Conservation (phyloP, 1,139 yeast species). For the Diutina ranongensis region DNA sequence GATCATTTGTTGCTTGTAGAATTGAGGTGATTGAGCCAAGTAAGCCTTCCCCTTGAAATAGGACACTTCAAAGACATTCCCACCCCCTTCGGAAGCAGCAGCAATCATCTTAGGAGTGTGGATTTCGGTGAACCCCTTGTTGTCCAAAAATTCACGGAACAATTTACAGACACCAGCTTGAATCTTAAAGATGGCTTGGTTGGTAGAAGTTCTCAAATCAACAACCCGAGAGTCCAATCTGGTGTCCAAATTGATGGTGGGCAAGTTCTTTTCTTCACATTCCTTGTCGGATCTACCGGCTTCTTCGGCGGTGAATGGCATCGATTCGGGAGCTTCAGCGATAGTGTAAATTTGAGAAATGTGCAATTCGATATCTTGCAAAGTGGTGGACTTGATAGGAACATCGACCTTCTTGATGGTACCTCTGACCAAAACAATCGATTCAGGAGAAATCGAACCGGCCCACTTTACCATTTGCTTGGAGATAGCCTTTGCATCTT, state of each 20-base stretch:
- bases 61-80: conserved; percentile 85
- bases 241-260: conserved; percentile 91
- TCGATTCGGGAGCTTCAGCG: conserved; percentile 81
- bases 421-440: conserved; percentile 88
- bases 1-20: conserved; percentile 94
- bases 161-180: conserved; percentile 81
- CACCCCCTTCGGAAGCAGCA: conserved; percentile 96
- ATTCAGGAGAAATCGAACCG: conserved; percentile 72
- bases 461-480: conserved; percentile 98
- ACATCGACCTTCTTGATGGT: conserved; percentile 74
- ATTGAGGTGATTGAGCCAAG: conserved; percentile 96
- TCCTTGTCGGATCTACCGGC: conserved; percentile 92
- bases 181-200: conserved; percentile 93
- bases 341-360: conserved; percentile 64
- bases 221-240: conserved; percentile 91
- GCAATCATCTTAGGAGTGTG: conserved; percentile 95
- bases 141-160: conserved; percentile 76
- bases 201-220: conserved; percentile 91
- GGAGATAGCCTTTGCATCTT: conserved; percentile 35
- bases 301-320: conserved; percentile 92
- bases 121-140: conserved; percentile 69
- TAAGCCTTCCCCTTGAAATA: conserved; percentile 90
- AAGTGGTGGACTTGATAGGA: conserved; percentile 79
- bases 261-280: conserved; percentile 85
- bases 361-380: conserved; percentile 81